phyloP scores from a whole-genome alignment of 2,329 filamentous ascomycete genomes.

The Ascochyta clinopodiicola region DNA sequence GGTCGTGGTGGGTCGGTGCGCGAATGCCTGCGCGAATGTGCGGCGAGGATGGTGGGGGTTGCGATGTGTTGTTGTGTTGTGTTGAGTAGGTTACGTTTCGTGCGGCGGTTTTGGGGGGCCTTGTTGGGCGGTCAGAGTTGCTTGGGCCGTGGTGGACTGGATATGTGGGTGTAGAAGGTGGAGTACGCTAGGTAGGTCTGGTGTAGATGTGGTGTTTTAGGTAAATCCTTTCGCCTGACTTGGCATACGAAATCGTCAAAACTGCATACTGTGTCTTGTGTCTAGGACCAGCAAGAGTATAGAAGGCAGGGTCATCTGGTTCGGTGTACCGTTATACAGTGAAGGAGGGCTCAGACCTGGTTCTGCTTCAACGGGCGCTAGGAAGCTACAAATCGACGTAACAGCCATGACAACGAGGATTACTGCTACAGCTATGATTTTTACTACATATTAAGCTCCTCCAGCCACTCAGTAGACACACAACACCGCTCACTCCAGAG shows the following conservation, averaged over 20 bases:
- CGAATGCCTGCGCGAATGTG: not conserved
- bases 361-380: not conserved
- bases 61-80: not conserved
- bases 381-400: not conserved
- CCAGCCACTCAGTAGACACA: not conserved
- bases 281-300: too few relatives aligned
- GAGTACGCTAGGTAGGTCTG: not conserved
- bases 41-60: not conserved
- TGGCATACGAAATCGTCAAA: not conserved
- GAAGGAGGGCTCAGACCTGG: too few relatives aligned
- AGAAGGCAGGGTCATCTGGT: not conserved
- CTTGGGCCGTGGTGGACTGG: not conserved
- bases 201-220: not conserved
- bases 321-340: not conserved
- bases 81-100: not conserved
- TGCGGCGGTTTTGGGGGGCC: not conserved
- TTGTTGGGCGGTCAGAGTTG: not conserved
- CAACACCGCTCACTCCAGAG: slow-evolving; percentile 13
- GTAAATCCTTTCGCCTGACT: not conserved
- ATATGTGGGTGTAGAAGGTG: not conserved
- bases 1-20: not conserved
- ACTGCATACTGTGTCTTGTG: too few relatives aligned
- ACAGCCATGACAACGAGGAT: not conserved
- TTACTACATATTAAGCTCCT: not conserved
- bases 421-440: not conserved